These are phyloP conservation scores for Pulveroboletus frians DNA, from an alignment of 768 basidiomycete species.

Conservation along the genomic window DNA sequence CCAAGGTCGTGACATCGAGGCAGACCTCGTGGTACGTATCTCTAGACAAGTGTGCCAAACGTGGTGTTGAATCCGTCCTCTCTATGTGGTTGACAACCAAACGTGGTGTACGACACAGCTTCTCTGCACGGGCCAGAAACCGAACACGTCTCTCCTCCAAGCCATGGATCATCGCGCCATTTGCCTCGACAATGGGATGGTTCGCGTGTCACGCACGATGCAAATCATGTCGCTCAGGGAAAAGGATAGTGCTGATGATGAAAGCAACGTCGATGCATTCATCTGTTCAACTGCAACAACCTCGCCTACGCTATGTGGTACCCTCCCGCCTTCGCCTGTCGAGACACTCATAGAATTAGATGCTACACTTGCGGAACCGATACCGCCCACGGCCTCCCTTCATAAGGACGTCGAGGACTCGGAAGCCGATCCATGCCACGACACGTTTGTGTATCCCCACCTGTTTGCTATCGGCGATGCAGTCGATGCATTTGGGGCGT, in stretches of 20 bases:
- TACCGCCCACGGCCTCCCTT: background rate
- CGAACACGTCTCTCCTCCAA: conserved; percentile 47
- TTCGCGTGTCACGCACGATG: conserved; percentile 47
- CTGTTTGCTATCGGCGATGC: conserved; percentile 62
- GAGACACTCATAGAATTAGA: conserved; percentile 10
- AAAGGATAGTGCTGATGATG: background rate
- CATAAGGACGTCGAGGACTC: background rate
- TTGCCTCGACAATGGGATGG: conserved; percentile 35
- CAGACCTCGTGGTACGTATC: conserved; percentile 46
- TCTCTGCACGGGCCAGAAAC: conserved; percentile 56
- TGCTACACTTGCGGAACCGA: background rate
- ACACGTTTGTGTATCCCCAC: conserved; percentile 36
- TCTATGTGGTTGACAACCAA: too few species aligned
- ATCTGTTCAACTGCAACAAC: background rate
- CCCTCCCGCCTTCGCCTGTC: conserved; percentile 4
- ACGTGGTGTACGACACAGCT: conserved; percentile 28
- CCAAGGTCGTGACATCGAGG: conserved; percentile 46
- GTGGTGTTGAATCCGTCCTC: background rate
- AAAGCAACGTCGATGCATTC: background rate
- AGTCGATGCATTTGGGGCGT: conserved; percentile 61
- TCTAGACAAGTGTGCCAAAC: background rate
- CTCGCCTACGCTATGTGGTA: conserved; percentile 6
- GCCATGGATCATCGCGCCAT: conserved; percentile 40
- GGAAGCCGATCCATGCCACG: conserved; percentile 20
- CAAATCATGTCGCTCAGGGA: conserved; percentile 35